Percentiles rank a stretch among this genome's conserved stretches.
Conservation (phyloP, 352 stramenopile species). For the Hyaloperonospora arabidopsidis region DNA sequence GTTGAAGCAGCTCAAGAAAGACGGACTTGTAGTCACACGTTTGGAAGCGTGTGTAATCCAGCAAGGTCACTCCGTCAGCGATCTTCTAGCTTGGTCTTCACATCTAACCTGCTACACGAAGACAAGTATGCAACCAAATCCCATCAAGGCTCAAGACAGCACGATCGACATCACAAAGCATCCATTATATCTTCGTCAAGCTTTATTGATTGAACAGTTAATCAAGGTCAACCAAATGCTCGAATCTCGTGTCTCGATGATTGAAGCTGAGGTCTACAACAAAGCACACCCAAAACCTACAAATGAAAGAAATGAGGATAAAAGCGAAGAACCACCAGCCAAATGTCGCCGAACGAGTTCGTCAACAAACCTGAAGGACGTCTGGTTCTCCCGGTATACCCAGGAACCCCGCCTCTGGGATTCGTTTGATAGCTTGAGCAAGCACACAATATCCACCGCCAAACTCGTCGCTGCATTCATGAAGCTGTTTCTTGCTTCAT, state of each 20-base stretch:
- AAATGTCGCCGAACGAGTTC: slow-evolving; percentile 3
- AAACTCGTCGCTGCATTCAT: slow-evolving; percentile 1
- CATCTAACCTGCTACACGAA: background rate
- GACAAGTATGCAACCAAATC: background rate
- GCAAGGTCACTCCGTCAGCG: slow-evolving; percentile 1
- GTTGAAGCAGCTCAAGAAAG: background rate
- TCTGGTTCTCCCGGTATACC: slow-evolving; percentile 12
- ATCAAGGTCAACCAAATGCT: slow-evolving; percentile 2
- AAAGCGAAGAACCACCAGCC: background rate
- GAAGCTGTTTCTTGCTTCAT: slow-evolving; percentile 4
- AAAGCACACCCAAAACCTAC: background rate
- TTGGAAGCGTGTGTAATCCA: slow-evolving; percentile 3
- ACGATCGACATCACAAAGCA: slow-evolving; percentile 1
- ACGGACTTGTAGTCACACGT: background rate
- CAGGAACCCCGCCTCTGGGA: slow-evolving; percentile 8
- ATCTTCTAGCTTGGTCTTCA: background rate
- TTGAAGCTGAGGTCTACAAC: slow-evolving; percentile 3
- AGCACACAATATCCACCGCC: slow-evolving; percentile 4
- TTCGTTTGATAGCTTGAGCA: background rate
- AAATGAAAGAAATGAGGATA: slow-evolving; percentile 1
- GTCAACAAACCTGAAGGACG: slow-evolving; percentile 1
- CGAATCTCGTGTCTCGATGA: background rate
- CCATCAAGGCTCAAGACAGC: background rate
- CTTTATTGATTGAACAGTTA: slow-evolving; percentile 9
- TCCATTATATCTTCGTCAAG: slow-evolving; percentile 2